Percentiles rank a stretch among this genome's conserved stretches.
Conservation (phyloP, 805 yeast species). For the Candida quercuum region DNA sequence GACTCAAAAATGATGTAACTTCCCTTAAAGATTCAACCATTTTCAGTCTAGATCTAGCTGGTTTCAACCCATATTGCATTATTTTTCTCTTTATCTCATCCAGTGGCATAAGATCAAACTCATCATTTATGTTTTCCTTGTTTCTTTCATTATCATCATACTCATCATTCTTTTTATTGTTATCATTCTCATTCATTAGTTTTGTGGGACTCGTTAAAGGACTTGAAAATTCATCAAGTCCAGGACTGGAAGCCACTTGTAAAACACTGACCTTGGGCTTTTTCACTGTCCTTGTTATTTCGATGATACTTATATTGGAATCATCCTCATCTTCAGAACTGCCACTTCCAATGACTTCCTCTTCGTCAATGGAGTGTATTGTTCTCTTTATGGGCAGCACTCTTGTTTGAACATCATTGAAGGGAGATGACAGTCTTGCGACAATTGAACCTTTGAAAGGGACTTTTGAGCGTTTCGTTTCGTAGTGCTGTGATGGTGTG, state of each 20-base stretch:
- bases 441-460: constrained; percentile 4
- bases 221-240: constrained; percentile 8
- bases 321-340: constrained; percentile 22
- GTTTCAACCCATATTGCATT: constrained; percentile 22
- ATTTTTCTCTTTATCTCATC: constrained; percentile 17
- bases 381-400: constrained; percentile 14
- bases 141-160: no score
- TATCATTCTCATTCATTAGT: not conserved
- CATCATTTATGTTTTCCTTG: constrained; percentile 8
- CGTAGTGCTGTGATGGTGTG: not conserved
- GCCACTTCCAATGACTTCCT: constrained; percentile 17
- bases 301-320: constrained; percentile 21
- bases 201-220: constrained; percentile 4
- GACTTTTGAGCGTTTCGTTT: constrained; percentile 2
- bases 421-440: constrained; percentile 7
- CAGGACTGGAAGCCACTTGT: constrained; percentile 21
- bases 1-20: constrained; percentile 9
- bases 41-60: constrained; percentile 13
- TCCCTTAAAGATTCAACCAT: constrained; percentile 18
- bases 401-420: constrained; percentile 5
- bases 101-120: constrained; percentile 15
- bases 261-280: constrained; percentile 10
- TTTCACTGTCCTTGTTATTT: constrained; percentile 21
- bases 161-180: not conserved
- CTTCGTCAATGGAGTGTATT: constrained; percentile 1